These are phyloP conservation scores for Ophiostoma piceae DNA, from an alignment of 2,329 filamentous ascomycete genomes.

Conservation along the genomic window DNA sequence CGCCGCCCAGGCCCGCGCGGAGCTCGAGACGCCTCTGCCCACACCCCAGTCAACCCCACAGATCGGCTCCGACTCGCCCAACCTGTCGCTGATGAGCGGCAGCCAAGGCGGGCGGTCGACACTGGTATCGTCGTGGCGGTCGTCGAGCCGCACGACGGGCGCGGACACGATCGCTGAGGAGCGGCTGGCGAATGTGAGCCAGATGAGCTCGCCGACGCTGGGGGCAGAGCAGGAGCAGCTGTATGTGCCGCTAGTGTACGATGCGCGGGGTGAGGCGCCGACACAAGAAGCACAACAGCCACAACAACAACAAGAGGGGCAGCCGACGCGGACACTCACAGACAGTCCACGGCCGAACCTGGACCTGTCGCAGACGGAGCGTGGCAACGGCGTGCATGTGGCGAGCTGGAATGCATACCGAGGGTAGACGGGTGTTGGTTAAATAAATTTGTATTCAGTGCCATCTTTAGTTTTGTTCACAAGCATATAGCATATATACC, in stretches of 20 bases:
- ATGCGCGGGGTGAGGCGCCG: background rate
- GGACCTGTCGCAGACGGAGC: slow-evolving; percentile 22
- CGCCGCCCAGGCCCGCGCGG: slow-evolving; percentile 13
- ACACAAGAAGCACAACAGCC: background rate
- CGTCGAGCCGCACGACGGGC: slow-evolving; percentile 10
- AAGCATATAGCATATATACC: background rate
- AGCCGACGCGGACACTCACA: background rate
- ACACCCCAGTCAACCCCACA: slow-evolving; percentile 1
- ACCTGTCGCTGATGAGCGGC: slow-evolving; percentile 5
- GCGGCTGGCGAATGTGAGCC: background rate
- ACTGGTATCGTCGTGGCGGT: slow-evolving; percentile 23
- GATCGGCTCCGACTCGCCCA: slow-evolving; percentile 16
- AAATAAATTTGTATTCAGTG: background rate
- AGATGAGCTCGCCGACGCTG: background rate
- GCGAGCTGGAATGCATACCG: slow-evolving; percentile 25
- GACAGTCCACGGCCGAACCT: slow-evolving; percentile 23
- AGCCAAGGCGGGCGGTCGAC: slow-evolving; percentile 15
- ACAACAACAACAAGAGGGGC: background rate
- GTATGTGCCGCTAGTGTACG: background rate
- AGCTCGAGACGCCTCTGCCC: no score
- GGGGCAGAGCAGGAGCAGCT: background rate
- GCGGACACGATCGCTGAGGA: background rate
- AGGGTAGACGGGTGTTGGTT: background rate
- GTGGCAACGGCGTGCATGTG: slow-evolving; percentile 19
- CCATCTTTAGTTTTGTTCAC: background rate